Percentiles rank a stretch among this genome's conserved stretches.
Evolutionary conservation across 164 flowering plant species (phyloP).

Genomic region (Annona cherimola): DNA sequence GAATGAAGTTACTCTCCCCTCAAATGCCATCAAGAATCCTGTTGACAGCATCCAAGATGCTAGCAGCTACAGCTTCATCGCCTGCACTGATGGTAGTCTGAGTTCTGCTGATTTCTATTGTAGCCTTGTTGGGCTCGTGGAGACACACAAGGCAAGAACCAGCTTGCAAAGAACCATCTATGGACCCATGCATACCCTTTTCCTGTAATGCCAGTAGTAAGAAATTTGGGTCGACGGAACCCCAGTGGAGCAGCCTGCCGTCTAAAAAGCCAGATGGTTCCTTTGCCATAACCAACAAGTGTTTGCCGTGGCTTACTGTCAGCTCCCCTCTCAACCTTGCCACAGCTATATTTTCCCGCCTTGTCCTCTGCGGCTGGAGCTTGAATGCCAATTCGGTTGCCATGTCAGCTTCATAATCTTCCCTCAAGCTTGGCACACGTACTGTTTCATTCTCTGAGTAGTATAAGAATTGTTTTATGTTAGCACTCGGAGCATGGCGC

Average conservation of each 20-base stretch:
- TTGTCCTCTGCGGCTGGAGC: constrained; percentile 32
- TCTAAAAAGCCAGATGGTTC: constrained; percentile 14
- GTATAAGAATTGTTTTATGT: constrained; percentile 20
- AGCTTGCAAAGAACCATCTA: constrained; percentile 12
- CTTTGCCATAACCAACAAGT: constrained; percentile 22
- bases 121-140: constrained; percentile 37
- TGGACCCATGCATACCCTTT: constrained; percentile 39
- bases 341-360: constrained; percentile 27
- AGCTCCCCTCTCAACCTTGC: constrained; percentile 61
- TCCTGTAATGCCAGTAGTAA: constrained; percentile 34
- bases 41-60: constrained; percentile 33
- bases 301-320: constrained; percentile 32
- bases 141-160: constrained; percentile 17
- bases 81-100: constrained; percentile 38
- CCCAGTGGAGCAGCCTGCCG: constrained; percentile 36
- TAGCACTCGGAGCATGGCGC: constrained; percentile 2
- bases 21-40: constrained; percentile 35
- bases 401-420: constrained; percentile 38
- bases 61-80: constrained; percentile 40
- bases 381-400: constrained; percentile 37
- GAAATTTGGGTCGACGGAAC: constrained; percentile 31
- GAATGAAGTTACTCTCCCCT: not conserved
- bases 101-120: constrained; percentile 33
- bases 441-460: constrained; percentile 47
- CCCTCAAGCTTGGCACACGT: constrained; percentile 35